Evolutionary conservation across 257 asterid species (phyloP).

Genomic region (Haberlea rhodopensis): DNA sequence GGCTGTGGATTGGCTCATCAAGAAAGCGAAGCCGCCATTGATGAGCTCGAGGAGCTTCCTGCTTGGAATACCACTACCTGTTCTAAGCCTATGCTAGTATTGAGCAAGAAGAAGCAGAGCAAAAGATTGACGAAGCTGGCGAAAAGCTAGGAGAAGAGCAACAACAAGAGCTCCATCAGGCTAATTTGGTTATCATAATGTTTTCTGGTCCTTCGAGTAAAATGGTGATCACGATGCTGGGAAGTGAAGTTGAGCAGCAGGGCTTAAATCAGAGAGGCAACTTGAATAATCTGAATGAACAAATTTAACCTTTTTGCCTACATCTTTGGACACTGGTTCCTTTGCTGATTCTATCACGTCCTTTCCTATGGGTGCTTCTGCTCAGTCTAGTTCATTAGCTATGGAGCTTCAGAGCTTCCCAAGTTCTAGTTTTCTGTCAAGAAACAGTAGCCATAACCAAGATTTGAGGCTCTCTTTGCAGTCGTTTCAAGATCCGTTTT

Average conservation of each 20-base stretch:
- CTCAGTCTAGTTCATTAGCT: slow-evolving; percentile 54
- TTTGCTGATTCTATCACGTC: slow-evolving; percentile 87
- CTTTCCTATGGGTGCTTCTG: slow-evolving; percentile 73
- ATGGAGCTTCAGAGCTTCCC: slow-evolving; percentile 67
- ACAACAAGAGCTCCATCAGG: slow-evolving; percentile 14
- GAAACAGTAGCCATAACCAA: slow-evolving; percentile 54
- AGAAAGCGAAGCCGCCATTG: slow-evolving; percentile 89
- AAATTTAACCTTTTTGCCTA: slow-evolving; percentile 62
- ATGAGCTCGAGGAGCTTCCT: slow-evolving; percentile 89
- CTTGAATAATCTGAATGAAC: slow-evolving; percentile 20
- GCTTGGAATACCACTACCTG: slow-evolving; percentile 77
- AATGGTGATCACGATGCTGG: slow-evolving; percentile 35
- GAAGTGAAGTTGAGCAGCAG: slow-evolving; percentile 32
- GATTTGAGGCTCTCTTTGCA: slow-evolving; percentile 90
- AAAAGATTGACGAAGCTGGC: slow-evolving; percentile 18
- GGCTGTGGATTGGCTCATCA: slow-evolving; percentile 97
- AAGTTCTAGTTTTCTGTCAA: slow-evolving; percentile 48
- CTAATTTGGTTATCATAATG: slow-evolving; percentile 25
- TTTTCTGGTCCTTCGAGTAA: slow-evolving; percentile 40
- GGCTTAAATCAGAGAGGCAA: slow-evolving; percentile 16
- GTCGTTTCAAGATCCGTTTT: slow-evolving; percentile 75
- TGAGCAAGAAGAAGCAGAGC: slow-evolving; percentile 32
- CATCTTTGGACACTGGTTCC: slow-evolving; percentile 71
- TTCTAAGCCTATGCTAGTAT: slow-evolving; percentile 25
- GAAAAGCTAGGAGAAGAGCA: slow-evolving; percentile 12